These are phyloP conservation scores for Cocos nucifera DNA, from an alignment of 176 grass and related monocot species.

Conservation along the genomic window DNA sequence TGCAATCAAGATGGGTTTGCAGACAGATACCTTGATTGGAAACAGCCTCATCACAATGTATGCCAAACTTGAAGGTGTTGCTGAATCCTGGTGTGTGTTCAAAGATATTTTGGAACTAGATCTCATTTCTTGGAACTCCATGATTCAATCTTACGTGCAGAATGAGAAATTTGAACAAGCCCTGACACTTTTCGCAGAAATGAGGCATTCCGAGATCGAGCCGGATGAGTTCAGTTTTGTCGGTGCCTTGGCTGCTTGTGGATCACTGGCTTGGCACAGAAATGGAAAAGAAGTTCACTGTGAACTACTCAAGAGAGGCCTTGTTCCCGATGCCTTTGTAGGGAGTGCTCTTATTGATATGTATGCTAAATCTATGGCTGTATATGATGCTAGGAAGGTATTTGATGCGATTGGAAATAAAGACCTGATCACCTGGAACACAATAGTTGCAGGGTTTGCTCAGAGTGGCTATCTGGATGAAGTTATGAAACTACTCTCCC, in stretches of 20 bases:
- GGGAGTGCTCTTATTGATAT: constrained; percentile 25
- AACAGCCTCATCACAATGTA: constrained; percentile 24
- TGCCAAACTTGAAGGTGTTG: constrained; percentile 5
- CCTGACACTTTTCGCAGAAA: constrained; percentile 10
- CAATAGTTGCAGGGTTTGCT: constrained; percentile 10
- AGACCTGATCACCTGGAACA: constrained; percentile 27
- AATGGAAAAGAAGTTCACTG: constrained; percentile 20
- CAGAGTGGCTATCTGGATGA: constrained; percentile 17
- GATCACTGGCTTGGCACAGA: constrained; percentile 15
- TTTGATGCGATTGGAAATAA: constrained; percentile 7
- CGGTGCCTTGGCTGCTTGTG: constrained; percentile 17
- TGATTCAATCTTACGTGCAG: constrained; percentile 18
- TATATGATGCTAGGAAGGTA: constrained; percentile 17
- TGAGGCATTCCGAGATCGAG: constrained; percentile 4
- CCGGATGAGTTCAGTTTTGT: constrained; percentile 26
- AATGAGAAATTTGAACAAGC: constrained; percentile 16
- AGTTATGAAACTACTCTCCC: constrained; percentile 1
- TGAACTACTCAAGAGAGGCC: constrained; percentile 19
- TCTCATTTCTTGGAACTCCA: constrained; percentile 31
- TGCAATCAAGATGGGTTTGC: constrained; percentile 17
- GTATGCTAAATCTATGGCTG: constrained; percentile 16
- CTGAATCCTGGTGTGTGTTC: constrained; percentile 17
- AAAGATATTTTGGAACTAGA: constrained; percentile 9
- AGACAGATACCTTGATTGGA: constrained; percentile 6
- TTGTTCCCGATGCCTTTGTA: constrained; percentile 6